These are phyloP conservation scores for Colletotrichum sp. DNA, from an alignment of 2,329 filamentous ascomycete genomes.

Conservation along the genomic window DNA sequence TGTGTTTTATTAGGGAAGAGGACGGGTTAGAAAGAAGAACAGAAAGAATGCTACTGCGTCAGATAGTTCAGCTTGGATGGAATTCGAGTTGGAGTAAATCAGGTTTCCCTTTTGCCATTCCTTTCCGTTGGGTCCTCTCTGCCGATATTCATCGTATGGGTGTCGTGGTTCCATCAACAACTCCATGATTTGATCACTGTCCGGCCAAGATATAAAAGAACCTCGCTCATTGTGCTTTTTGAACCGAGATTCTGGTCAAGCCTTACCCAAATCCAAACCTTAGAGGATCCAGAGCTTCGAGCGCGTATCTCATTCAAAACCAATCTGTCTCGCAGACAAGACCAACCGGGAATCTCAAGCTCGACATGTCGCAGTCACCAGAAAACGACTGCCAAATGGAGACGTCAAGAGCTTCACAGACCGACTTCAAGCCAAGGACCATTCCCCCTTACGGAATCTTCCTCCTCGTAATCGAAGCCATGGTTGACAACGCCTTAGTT, in stretches of 20 bases:
- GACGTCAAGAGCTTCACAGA: background rate
- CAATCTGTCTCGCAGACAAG: background rate
- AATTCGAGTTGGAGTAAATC: background rate
- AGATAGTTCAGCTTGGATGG: background rate
- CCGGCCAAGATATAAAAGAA: background rate
- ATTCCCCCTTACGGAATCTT: background rate
- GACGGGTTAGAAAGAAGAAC: too few relatives aligned
- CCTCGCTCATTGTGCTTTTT: background rate
- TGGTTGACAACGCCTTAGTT: background rate
- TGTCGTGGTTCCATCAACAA: background rate
- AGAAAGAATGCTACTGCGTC: too few relatives aligned
- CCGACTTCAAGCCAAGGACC: background rate
- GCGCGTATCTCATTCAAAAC: background rate
- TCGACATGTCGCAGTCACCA: background rate
- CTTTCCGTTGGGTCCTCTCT: background rate
- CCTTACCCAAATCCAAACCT: background rate
- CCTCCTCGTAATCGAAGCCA: background rate
- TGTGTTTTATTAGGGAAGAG: too few relatives aligned
- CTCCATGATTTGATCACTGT: background rate
- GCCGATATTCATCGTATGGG: background rate
- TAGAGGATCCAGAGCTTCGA: background rate
- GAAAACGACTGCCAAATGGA: background rate
- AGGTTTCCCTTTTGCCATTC: background rate
- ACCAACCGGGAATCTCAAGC: background rate
- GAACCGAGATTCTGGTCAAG: background rate